Base-by-base conservation (phyloP, 2,329 filamentous ascomycete genomes). In the Eutypella sp. region DNA sequence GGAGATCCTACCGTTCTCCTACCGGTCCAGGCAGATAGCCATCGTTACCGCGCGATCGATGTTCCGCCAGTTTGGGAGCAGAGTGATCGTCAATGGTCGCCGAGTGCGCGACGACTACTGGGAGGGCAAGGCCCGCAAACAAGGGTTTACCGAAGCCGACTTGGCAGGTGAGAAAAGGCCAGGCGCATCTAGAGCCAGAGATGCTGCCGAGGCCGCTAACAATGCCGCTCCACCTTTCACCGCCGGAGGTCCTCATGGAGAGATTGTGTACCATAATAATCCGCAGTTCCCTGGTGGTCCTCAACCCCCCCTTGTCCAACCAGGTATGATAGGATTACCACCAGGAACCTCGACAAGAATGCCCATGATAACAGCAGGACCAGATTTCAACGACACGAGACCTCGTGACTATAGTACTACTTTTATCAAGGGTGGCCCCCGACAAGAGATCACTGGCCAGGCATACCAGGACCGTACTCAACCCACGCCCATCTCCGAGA, bases 1-100 rank as follows among this genome's bases (percentile, higher is more conserved):
- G 70, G 93, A 97, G 60, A 95, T 97, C 47, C 73, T 99, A 18
- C 93, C 93, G 0, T 99, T 97, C 67, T 96, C 92, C 4, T 99
- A 99, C 66, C 83, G 93, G 38, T 99, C 93, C n/a, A 83, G 93
- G 42, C 93, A 99, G 68, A 99, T 99, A 57, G 93, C 93, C 42
- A 96, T 99, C 51, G 93, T 99, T 37, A 97, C 93, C 1, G 93
- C 93, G 24, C 84, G 89, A 53, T 97, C 92, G 57, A 99, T 99
- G 93, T 99, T 97, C 68, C 84, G 93, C 37, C 93, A 99, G 66
- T 99, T 99, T 66, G 93, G 93, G 41, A 96, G 91, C 66, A 81
- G 93, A 52, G 86, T 99, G 43, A 93, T 99, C 53, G 82, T 87
- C 29, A 88, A 91, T 59, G 93, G 93, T 27, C 81, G 92, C 51